Evolutionary conservation across 345 rosid species (phyloP), one percentile per base, ranked within the genome.

Genomic region (Euclidium syriacum): DNA sequence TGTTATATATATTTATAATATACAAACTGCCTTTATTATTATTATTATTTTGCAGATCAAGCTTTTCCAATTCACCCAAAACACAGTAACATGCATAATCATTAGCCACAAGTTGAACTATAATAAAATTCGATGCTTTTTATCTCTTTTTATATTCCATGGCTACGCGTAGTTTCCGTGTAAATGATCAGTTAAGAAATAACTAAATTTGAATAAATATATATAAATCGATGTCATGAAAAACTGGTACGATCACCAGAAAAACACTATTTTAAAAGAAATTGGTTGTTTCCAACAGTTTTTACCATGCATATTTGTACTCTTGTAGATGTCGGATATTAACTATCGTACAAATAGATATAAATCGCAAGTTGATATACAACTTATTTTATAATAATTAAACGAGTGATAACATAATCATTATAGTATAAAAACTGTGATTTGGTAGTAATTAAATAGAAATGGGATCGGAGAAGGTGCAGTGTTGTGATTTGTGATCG

Each of bases 21-120:
- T 49, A 38, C 34, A 58, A 48, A 67, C 51, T 48, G 43, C 50
- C 14, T 48, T 67, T 67, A n/a, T n/a, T 58, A 3, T 38, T 58
- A 49, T 48, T 38, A 56, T 66, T 56, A 24, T 14, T 41, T 51
- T 51, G 27, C 25, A 52, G 61, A 60, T 60, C 73, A 68, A 51
- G 60, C 73, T 58, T 59, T 67, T 14, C 16, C 15, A 54, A 39
- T 55, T 54, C 65, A 62, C 62, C 62, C 58, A 27, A 27, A 49
- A 49, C 66, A 68, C 38, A 48, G 73, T 61, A 61, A 69, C 73
- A 61, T 71, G 65, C 65, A 55, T 56, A 63, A 71, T 71, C 39
- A 71, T 71, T 71, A 63, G 59, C 63, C 69, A 71, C 75, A 71
- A 71, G 46, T 71, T 71, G 75, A 47, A 56, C 65, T 48, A 48